These are phyloP conservation scores for Dioszegia aurantiaca DNA, from an alignment of 768 basidiomycete genomes.

Conservation along the genomic window DNA sequence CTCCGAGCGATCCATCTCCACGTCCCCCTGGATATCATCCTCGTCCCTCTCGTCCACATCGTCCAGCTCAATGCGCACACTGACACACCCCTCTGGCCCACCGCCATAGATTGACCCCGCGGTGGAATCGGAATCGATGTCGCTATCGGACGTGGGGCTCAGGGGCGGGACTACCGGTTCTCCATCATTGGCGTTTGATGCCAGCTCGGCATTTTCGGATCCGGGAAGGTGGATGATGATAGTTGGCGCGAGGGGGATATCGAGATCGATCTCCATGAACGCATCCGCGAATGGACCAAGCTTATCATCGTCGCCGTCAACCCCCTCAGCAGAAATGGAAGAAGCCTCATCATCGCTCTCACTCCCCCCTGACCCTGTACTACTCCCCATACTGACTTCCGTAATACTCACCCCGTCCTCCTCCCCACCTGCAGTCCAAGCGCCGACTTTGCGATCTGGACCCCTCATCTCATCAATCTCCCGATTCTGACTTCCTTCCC, in stretches of 20 bases:
- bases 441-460: background rate
- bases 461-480: conserved; percentile 3
- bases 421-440: background rate
- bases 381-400: background rate
- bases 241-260: background rate
- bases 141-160: background rate
- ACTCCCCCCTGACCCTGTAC: background rate
- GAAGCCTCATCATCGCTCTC: background rate
- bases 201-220: too few relatives aligned
- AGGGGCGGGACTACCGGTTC: background rate
- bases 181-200: too few relatives aligned
- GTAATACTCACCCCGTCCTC: background rate
- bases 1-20: background rate
- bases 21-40: conserved; percentile 4
- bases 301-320: too few relatives aligned
- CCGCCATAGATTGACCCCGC: background rate
- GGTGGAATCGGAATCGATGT: background rate
- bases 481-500: conserved; percentile 15
- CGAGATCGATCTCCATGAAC: conserved; percentile 12
- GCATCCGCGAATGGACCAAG: conserved; percentile 5
- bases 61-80: conserved; percentile 19
- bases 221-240: background rate
- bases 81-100: background rate
- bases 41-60: conserved; percentile 22
- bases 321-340: background rate